Conservation (phyloP, 768 basidiomycete genomes). For the Leccinum disarticulatum region DNA sequence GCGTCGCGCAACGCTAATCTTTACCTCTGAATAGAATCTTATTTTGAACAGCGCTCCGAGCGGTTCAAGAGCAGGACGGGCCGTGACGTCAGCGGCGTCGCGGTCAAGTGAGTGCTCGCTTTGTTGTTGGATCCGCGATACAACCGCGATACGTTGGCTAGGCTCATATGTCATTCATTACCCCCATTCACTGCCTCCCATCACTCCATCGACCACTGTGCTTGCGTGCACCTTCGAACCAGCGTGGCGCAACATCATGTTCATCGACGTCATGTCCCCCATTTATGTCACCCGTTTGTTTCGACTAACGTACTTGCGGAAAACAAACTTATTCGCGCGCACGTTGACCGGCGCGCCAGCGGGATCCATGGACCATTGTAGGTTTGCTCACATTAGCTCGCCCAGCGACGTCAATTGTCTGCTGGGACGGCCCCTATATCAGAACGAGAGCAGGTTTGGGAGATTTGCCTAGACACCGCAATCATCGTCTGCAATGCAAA, state of each 20-base stretch:
- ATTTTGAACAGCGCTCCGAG: no score
- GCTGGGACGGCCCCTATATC: constrained; percentile 32
- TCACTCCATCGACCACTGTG: constrained; percentile 21
- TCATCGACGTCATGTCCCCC: constrained; percentile 49
- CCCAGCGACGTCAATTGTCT: constrained; percentile 48
- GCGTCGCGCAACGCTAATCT: not conserved
- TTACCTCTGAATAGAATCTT: no score
- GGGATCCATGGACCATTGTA: no score
- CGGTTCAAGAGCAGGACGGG: constrained; percentile 72
- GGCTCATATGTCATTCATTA: not conserved
- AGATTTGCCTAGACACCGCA: not conserved
- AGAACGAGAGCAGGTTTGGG: not conserved
- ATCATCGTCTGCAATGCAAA: constrained; percentile 1
- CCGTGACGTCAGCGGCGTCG: no score
- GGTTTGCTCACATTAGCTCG: not conserved
- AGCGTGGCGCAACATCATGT: constrained; percentile 59
- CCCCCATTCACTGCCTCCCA: not conserved
- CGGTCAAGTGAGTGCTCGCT: constrained; percentile 44
- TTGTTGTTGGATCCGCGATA: not conserved
- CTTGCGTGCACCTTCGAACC: no score
- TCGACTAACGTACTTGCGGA: no score
- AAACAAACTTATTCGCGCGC: no score
- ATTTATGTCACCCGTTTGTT: no score
- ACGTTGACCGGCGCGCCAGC: no score
- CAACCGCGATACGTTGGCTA: not conserved